phyloP scores from a whole-genome alignment of 1,284 basidiomycete genomes.

The Phylloboletellus chloephorus region DNA sequence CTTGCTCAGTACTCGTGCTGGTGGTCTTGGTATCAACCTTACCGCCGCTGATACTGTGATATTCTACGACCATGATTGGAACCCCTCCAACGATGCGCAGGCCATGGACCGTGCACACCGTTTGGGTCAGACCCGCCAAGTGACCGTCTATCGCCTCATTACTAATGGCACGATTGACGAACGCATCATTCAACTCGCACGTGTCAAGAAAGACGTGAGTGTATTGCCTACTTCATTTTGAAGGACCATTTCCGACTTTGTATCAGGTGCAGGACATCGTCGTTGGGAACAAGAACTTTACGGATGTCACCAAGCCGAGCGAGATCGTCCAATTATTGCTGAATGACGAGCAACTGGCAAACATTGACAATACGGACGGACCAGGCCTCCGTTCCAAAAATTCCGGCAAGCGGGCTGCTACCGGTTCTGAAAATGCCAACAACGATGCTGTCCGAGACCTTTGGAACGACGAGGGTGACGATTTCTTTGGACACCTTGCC shows the following conservation, averaged over 20 bases:
- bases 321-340: conserved; percentile 95
- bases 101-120: conserved; percentile 99
- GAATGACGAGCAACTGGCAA: conserved; percentile 87
- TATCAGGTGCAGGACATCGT: conserved; percentile 95
- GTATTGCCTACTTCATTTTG: neutral
- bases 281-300: conserved; percentile 93
- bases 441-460: conserved; percentile 55
- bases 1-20: conserved; percentile 92
- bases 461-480: conserved; percentile 80
- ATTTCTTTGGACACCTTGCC: conserved; percentile 63
- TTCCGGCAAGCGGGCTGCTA: conserved; percentile 34
- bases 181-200: conserved; percentile 90
- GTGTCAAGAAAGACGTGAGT: conserved; percentile 92
- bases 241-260: conserved; percentile 2
- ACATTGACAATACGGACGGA: conserved; percentile 43
- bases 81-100: conserved; percentile 98
- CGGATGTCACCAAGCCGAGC: conserved; percentile 89
- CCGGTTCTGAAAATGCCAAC: conserved; percentile 22
- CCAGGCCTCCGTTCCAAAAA: conserved; percentile 38
- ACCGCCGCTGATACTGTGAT: conserved; percentile 98
- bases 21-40: conserved; percentile 96
- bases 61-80: conserved; percentile 99
- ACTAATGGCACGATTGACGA: conserved; percentile 98
- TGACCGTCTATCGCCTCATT: conserved; percentile 97
- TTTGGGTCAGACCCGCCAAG: conserved; percentile 96